phyloP scores from a whole-genome alignment of 106 monocot genomes.

The Ottelia alismoides region DNA sequence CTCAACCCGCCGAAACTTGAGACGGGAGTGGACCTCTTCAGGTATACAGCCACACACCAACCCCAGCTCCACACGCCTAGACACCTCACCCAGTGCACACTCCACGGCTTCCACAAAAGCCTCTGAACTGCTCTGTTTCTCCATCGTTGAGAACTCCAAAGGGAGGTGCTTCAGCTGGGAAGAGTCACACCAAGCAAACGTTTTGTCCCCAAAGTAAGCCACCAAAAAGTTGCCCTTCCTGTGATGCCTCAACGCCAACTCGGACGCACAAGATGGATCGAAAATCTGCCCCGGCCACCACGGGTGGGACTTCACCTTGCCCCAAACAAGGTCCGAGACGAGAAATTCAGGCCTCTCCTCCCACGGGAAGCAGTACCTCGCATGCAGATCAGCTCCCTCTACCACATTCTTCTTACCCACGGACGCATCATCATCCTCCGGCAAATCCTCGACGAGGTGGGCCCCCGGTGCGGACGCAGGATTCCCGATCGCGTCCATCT shows the following conservation, averaged over 20 bases:
- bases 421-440: too few species aligned
- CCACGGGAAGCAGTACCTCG: constrained; percentile 14
- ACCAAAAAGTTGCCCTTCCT: constrained; percentile 54
- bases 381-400: too few species aligned
- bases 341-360: constrained; percentile 19
- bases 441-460: too few species aligned
- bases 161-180: constrained; percentile 53
- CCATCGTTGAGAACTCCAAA: constrained; percentile 42
- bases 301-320: constrained; percentile 76
- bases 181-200: constrained; percentile 79
- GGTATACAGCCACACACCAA: constrained; percentile 42
- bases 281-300: constrained; percentile 93
- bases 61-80: constrained; percentile 42
- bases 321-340: constrained; percentile 70
- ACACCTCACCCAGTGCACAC: constrained; percentile 47
- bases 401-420: too few species aligned
- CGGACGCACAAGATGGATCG: constrained; percentile 49
- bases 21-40: constrained; percentile 10
- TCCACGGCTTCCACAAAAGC: constrained; percentile 29
- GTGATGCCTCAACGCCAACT: constrained; percentile 48
- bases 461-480: too few species aligned
- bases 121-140: constrained; percentile 41
- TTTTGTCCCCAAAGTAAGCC: constrained; percentile 82
- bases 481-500: too few species aligned
- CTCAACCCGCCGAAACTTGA: constrained; percentile 28